A percentile compares a stretch with the other conserved stretches of the same genome.
phyloP scores from a whole-genome alignment of 805 yeast species.

The Priceomyces carsonii region DNA sequence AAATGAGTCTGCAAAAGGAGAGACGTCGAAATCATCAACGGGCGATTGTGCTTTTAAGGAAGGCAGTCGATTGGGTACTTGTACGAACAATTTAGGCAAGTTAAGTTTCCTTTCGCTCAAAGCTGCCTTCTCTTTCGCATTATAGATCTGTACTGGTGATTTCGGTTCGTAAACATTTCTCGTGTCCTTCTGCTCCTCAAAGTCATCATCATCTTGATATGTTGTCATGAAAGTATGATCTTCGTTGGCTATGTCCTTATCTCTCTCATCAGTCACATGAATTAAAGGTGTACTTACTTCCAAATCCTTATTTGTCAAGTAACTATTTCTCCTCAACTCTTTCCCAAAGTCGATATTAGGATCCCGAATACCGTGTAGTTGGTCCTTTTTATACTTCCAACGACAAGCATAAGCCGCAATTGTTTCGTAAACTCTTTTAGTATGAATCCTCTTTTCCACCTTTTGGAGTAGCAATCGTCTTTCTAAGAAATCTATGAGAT shows the following conservation, averaged over 20 bases:
- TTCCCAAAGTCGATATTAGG: slow-evolving; percentile 25
- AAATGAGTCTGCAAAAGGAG: slow-evolving; percentile 14
- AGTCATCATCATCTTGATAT: slow-evolving; percentile 6
- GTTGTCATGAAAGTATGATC: slow-evolving; percentile 2
- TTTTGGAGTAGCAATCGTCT: slow-evolving; percentile 58
- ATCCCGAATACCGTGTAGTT: slow-evolving; percentile 26
- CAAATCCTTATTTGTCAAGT: slow-evolving; percentile 20
- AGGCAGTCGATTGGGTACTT: slow-evolving; percentile 13
- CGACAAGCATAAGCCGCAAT: slow-evolving; percentile 50
- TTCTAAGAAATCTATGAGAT: slow-evolving; percentile 68
- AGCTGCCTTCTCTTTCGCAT: slow-evolving; percentile 12
- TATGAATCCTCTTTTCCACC: slow-evolving; percentile 49
- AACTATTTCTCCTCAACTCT: slow-evolving; percentile 25
- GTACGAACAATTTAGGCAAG: slow-evolving; percentile 19
- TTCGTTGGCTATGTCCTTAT: neutral
- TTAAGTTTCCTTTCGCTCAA: slow-evolving; percentile 2
- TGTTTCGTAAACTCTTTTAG: slow-evolving; percentile 45
- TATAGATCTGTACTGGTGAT: slow-evolving; percentile 26
- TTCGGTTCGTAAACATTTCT: slow-evolving; percentile 31
- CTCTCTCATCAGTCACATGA: slow-evolving; percentile 9
- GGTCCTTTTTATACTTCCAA: slow-evolving; percentile 42
- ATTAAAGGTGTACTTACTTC: slow-evolving; percentile 16
- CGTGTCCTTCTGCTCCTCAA: slow-evolving; percentile 14
- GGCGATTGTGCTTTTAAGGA: slow-evolving; percentile 3
- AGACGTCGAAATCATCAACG: slow-evolving; percentile 11